These are phyloP conservation scores for Mrakia frigida DNA, from an alignment of 768 basidiomycete species.

Conservation along the genomic window DNA sequence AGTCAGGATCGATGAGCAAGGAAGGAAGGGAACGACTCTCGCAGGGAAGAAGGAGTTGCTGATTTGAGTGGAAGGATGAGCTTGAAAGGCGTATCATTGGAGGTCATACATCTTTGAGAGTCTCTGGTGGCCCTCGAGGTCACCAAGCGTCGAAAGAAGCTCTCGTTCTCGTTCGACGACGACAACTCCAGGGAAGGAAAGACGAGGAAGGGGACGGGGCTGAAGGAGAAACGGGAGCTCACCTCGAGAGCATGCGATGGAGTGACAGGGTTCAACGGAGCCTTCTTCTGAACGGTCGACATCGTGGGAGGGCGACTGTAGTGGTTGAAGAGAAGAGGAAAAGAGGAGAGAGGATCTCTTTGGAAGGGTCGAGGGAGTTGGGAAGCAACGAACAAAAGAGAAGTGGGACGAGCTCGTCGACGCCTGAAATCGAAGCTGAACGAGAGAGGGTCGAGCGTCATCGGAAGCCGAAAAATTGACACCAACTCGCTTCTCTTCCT, in stretches of 20 bases:
- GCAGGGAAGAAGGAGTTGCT: too few relatives aligned
- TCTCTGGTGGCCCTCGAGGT: too few relatives aligned
- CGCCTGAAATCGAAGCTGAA: neutral
- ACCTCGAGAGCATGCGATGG: conserved; percentile 28
- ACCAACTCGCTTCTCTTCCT: neutral
- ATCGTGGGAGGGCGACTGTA: neutral
- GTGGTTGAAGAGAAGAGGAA: neutral
- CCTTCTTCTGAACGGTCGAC: neutral
- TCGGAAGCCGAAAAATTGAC: neutral
- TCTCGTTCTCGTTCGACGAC: neutral
- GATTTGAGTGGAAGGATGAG: too few relatives aligned
- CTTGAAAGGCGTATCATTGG: too few relatives aligned
- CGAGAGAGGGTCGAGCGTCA: neutral
- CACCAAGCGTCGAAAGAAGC: neutral
- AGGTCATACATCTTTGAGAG: too few relatives aligned
- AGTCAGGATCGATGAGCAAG: neutral
- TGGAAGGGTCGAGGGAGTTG: neutral
- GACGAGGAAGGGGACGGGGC: neutral
- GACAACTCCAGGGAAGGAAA: neutral
- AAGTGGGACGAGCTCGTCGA: conserved; percentile 10
- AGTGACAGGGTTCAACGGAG: conserved; percentile 16
- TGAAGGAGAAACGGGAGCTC: neutral
- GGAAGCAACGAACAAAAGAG: neutral
- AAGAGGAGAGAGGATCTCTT: too few relatives aligned
- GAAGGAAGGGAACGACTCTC: too few relatives aligned